A percentile compares a stretch with the other conserved stretches of the same genome.
Evolutionary conservation across 345 rosid genomes (phyloP).

Genomic region (Streptanthus diversifolius): DNA sequence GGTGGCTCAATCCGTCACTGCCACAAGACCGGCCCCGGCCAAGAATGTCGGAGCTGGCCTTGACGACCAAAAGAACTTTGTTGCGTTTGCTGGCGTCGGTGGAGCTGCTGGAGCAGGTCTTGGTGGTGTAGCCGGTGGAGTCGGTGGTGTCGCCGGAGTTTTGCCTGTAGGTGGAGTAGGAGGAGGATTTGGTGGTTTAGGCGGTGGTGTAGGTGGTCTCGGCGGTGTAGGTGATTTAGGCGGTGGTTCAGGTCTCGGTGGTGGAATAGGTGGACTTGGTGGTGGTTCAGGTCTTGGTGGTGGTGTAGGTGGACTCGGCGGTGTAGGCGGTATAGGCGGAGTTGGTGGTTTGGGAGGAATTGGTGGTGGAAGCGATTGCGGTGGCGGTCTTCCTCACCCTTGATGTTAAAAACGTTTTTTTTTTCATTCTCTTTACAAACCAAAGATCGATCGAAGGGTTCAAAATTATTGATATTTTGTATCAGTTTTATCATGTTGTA

Average conservation of each 20-base stretch:
- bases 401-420: neutral
- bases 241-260: constrained; percentile 36
- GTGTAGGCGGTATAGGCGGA: constrained; percentile 34
- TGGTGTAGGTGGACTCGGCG: constrained; percentile 38
- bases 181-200: constrained; percentile 34
- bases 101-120: constrained; percentile 36
- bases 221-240: constrained; percentile 32
- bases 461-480: neutral
- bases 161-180: constrained; percentile 30
- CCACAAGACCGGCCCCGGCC: constrained; percentile 44
- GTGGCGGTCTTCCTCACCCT: constrained; percentile 30
- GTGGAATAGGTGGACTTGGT: constrained; percentile 35
- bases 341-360: constrained; percentile 37
- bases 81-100: constrained; percentile 50
- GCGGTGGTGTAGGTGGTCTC: constrained; percentile 25
- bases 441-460: neutral
- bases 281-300: constrained; percentile 37
- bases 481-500: neutral
- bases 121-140: constrained; percentile 35
- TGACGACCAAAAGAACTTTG: constrained; percentile 55
- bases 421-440: neutral
- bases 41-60: constrained; percentile 44
- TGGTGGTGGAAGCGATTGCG: constrained; percentile 40
- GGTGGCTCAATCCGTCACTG: constrained; percentile 29
- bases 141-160: constrained; percentile 23